Evolutionary conservation across 2,329 filamentous ascomycete species (phyloP), one percentile per base, ranked within the genome.

Genomic region (Drechmeria coniospora): DNA sequence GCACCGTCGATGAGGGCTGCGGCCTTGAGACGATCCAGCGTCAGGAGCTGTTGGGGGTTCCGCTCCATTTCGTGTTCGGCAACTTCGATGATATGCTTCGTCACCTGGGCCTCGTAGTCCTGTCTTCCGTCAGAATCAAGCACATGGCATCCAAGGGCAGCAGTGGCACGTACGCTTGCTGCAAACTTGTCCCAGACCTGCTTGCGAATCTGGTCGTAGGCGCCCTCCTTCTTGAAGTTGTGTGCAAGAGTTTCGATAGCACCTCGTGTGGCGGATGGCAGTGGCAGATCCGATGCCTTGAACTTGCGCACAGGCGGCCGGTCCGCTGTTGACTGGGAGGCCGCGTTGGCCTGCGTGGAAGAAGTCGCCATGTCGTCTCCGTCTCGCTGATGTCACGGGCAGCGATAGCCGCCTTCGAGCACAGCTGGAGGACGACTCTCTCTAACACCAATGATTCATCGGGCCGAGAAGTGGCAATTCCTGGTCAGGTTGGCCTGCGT

Each of bases 191-290:
- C 70, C 68, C 79, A 83, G 8, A 81, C 65, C 41, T 79, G 68
- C 47, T 83, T 86, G 35, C 80, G 73, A 36, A 86, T 68, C 10
- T 66, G 59, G 51, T 90, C 81, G 45, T 86, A 90, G 32, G 79
- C 78, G 34, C 81, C 81, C 51, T 82, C 83, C 56, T 86, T 87
- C 54, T 86, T 86, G 57, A 86, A 87, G 8, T 68, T 76, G 45
- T 81, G 75, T n/a, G 79, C 69, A 14, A 87, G 65, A 11, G 65
- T 68, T 41, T 86, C 79, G 31, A 87, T 82, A 2, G 76, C 74
- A 2, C 68, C 66, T 37, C 78, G 66, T 28, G 81, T 80, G n/a
- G 72, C 66, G 3, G 75, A 77, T 5, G 78, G 68, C 13, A 86
- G 56, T 2, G 80, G 80, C 12, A 87, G 61, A 40, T 87, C 80